phyloP scores from a whole-genome alignment of 2,329 filamentous ascomycete species.

The Ustulina deusta region DNA sequence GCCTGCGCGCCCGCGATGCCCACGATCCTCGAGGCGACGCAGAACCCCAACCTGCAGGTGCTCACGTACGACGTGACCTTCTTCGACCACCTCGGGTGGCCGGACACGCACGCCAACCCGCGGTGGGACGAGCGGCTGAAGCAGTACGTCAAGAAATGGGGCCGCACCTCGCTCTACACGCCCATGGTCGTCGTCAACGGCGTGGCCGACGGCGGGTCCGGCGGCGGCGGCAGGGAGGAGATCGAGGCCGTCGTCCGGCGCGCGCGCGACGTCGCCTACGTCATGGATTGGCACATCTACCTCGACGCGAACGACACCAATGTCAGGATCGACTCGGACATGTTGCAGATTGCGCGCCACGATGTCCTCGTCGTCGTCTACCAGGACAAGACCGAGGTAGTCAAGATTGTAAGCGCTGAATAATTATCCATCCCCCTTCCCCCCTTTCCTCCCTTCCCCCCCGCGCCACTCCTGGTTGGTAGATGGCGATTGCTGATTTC shows the following conservation, averaged over 20 bases:
- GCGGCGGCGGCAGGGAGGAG: conserved; percentile 41
- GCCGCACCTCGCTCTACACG: conserved; percentile 50
- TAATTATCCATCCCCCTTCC: no score
- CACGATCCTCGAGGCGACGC: conserved; percentile 48
- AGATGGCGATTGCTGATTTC: neutral
- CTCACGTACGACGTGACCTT: conserved; percentile 53
- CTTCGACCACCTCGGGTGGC: conserved; percentile 52
- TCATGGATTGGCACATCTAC: conserved; percentile 43
- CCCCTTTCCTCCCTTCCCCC: no score
- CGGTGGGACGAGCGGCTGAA: conserved; percentile 52
- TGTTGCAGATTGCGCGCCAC: conserved; percentile 32
- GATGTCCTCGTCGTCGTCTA: conserved; percentile 45
- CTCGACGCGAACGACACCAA: conserved; percentile 44
- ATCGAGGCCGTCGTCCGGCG: conserved; percentile 39
- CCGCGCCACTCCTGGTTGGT: no score
- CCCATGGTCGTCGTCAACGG: conserved; percentile 51
- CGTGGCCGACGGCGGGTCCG: conserved; percentile 45
- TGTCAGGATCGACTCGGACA: conserved; percentile 44
- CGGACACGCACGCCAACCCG: conserved; percentile 49
- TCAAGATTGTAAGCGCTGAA: conserved; percentile 19
- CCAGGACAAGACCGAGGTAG: conserved; percentile 38
- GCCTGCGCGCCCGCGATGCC: conserved; percentile 52
- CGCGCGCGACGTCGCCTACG: conserved; percentile 25
- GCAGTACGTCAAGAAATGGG: conserved; percentile 51
- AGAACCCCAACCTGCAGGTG: conserved; percentile 49